phyloP scores from a whole-genome alignment of 2,329 filamentous ascomycete species.

The Sphaerostilbella broomeana region DNA sequence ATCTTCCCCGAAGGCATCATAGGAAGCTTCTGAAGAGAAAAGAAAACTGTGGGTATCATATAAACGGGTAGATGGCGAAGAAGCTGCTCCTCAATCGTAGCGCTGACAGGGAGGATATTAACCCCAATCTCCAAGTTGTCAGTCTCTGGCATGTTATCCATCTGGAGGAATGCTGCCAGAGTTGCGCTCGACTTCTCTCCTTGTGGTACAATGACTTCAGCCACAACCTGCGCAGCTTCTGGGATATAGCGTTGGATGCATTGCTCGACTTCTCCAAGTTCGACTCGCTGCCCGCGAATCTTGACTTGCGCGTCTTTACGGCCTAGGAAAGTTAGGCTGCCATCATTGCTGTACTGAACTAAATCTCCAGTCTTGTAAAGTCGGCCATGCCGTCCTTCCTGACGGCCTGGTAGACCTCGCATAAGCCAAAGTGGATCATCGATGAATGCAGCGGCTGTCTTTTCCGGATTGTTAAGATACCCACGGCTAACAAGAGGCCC shows the following conservation, averaged over 20 bases:
- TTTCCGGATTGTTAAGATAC: neutral
- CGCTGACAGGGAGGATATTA: neutral
- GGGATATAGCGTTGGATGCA: neutral
- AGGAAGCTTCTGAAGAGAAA: constrained; percentile 1
- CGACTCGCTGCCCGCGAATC: constrained; percentile 1
- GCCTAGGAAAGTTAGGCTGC: neutral
- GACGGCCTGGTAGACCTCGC: neutral
- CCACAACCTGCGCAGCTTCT: neutral
- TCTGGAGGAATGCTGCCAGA: neutral
- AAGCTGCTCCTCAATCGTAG: neutral
- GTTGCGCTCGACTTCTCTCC: neutral
- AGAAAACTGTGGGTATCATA: constrained; percentile 4
- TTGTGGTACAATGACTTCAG: neutral
- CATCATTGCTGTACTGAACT: constrained; percentile 18
- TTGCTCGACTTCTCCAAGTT: constrained; percentile 3
- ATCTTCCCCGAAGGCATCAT: constrained; percentile 6
- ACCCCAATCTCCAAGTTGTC: neutral
- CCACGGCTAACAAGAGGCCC: neutral
- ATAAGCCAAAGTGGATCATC: neutral
- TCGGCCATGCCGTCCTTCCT: too few relatives aligned
- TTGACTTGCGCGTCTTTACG: constrained; percentile 7
- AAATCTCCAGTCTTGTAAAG: constrained; percentile 41
- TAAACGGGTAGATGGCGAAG: neutral
- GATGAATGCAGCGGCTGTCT: neutral
- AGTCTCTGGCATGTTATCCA: neutral